These are phyloP conservation scores for Scleroderma bovista DNA, from an alignment of 768 basidiomycete species.

Conservation along the genomic window DNA sequence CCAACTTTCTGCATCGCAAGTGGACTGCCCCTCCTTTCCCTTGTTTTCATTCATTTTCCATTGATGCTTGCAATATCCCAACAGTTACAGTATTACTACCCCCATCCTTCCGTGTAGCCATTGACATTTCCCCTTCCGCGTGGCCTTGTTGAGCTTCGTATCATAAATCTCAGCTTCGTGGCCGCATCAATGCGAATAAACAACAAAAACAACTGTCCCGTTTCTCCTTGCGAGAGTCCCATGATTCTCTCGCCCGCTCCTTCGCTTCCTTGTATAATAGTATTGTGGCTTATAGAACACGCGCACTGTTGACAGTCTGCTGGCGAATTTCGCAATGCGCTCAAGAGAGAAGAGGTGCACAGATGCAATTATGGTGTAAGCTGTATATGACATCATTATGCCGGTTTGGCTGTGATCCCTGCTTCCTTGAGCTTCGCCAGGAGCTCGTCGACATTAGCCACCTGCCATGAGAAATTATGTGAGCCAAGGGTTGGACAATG, in stretches of 20 bases:
- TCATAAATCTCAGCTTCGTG: neutral
- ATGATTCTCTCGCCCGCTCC: constrained; percentile 13
- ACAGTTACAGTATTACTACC: neutral
- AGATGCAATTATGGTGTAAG: constrained; percentile 3
- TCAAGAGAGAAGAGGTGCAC: neutral
- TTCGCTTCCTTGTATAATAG: constrained; percentile 10
- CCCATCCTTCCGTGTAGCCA: neutral
- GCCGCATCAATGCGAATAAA: neutral
- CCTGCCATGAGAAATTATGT: constrained; percentile 30
- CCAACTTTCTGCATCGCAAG: neutral
- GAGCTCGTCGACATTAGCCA: constrained; percentile 84
- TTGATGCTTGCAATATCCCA: neutral
- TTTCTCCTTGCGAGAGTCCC: neutral
- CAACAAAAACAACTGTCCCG: too few species aligned
- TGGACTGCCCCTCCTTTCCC: neutral
- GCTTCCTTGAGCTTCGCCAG: constrained; percentile 86
- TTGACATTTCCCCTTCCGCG: neutral
- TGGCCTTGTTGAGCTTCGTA: neutral
- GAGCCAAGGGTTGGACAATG: neutral
- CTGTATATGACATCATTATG: constrained; percentile 8
- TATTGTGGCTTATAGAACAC: constrained; percentile 1
- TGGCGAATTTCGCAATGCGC: neutral
- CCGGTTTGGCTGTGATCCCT: constrained; percentile 42
- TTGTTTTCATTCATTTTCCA: neutral
- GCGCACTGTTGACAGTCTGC: neutral